Percentiles rank a stretch among this genome's conserved stretches.
phyloP scores from a whole-genome alignment of 495 filamentous ascomycete species.

The Neurospora sp. region DNA sequence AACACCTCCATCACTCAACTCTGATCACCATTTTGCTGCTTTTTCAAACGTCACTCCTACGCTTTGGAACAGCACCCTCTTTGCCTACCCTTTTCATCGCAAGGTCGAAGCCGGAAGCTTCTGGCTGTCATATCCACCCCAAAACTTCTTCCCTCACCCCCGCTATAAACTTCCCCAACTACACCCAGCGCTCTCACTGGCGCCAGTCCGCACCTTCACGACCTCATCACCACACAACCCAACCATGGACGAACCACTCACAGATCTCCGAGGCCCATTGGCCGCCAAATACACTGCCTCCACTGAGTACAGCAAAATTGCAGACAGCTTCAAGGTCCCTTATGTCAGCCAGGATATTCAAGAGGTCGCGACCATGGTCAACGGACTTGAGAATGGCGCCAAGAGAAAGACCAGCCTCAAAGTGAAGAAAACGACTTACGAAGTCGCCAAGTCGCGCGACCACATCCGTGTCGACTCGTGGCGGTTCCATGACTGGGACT shows the following conservation, averaged over 20 bases:
- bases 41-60: background rate
- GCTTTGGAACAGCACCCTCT: background rate
- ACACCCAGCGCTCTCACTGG: background rate
- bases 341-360: slow-evolving; percentile 54
- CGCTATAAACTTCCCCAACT: slow-evolving; percentile 3
- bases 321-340: slow-evolving; percentile 29
- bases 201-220: background rate
- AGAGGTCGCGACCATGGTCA: slow-evolving; percentile 49
- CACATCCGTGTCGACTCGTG: slow-evolving; percentile 72
- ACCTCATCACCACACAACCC: slow-evolving; percentile 3
- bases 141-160: slow-evolving; percentile 4
- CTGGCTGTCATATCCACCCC: slow-evolving; percentile 3
- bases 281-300: slow-evolving; percentile 17
- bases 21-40: background rate
- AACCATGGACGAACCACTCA: slow-evolving; percentile 11
- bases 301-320: slow-evolving; percentile 23
- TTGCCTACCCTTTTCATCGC: background rate
- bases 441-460: slow-evolving; percentile 46
- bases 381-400: slow-evolving; percentile 44
- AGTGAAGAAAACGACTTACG: slow-evolving; percentile 64
- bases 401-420: slow-evolving; percentile 46
- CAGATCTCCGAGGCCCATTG: slow-evolving; percentile 3
- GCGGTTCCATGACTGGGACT: slow-evolving; percentile 90
- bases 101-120: background rate
- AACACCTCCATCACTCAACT: background rate